Evolutionary conservation across 345 rosid genomes (phyloP), one percentile per base, ranked within the genome.

Genomic region (Arabidopsis suecica): DNA sequence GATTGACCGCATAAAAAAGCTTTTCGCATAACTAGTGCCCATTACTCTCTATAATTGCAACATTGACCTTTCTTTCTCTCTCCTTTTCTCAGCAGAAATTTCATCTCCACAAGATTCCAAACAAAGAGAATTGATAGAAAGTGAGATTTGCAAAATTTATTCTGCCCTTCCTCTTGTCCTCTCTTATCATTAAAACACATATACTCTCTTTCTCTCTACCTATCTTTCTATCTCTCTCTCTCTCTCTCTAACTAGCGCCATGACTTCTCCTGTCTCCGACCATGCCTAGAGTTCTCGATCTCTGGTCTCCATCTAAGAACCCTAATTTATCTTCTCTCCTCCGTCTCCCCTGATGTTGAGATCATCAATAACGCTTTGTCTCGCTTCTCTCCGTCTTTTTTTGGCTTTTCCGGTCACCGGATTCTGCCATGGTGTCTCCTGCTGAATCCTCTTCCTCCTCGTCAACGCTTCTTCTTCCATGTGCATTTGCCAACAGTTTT

Each of bases 41-140:
- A 67, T 65, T 66, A 60, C 69, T 72, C 61, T 65, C 10, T 53
- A 65, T 72, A 67, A 67, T 67, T 72, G 64, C 78, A 72, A 60
- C 3, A 66, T 60, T 54, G 69, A 72, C 74, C 64, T 16, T 66
- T 81, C 76, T 66, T 78, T 54, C 68, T 80, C 25, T 79, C 76
- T 80, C 9, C 0, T 36, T 74, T 61, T 73, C 74, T 57, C 88
- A 82, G 83, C 87, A 83, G 73, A 85, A 78, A 72, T 87, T 85
- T 83, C 81, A 82, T 77, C 76, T 57, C 66, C 88, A 83, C 89
- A 86, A 90, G 83, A 90, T 85, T 86, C 93, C 94, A 88, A 93
- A 89, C 90, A 71, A 83, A 82, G 96, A 83, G 93, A 88, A 87
- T 86, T 85, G 85, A 85, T 84, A 86, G 96, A 91, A 89, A 89